These are phyloP conservation scores for Aquanectria penicillioides DNA, from an alignment of 2,329 filamentous ascomycete genomes.

Conservation along the genomic window DNA sequence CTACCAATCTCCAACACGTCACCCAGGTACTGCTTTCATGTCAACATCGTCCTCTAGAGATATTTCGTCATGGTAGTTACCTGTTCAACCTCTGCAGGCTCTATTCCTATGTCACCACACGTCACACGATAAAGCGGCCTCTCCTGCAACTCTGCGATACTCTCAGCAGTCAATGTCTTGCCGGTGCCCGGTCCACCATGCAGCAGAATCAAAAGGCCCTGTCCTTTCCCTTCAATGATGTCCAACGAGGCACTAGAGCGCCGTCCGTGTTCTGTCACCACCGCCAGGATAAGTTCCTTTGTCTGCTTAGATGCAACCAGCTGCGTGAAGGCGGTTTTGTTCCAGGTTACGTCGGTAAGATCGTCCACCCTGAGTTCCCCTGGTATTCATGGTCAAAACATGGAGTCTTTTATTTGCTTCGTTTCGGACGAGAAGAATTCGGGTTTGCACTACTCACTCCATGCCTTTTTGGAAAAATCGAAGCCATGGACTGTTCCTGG, in stretches of 20 bases:
- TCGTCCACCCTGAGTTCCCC: background rate
- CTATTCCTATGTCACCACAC: constrained; percentile 30
- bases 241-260: constrained; percentile 5
- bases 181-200: constrained; percentile 11
- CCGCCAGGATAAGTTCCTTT: constrained; percentile 19
- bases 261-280: constrained; percentile 20
- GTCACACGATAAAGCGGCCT: constrained; percentile 30
- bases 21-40: constrained; percentile 21
- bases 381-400: too few species aligned
- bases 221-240: constrained; percentile 15
- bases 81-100: constrained; percentile 27
- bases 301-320: constrained; percentile 16
- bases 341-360: constrained; percentile 24
- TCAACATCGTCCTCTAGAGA: background rate
- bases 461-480: constrained; percentile 21
- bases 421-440: too few species aligned
- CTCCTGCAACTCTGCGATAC: constrained; percentile 28
- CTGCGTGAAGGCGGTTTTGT: constrained; percentile 21
- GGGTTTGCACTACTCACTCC: too few species aligned
- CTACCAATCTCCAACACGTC: constrained; percentile 25
- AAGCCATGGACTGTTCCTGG: constrained; percentile 5
- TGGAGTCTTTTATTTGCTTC: too few species aligned
- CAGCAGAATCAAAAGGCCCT: constrained; percentile 14
- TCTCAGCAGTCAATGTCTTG: constrained; percentile 30
- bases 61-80: background rate